Evolutionary conservation across 495 filamentous ascomycete genomes (phyloP).

Genomic region (Penicillium alfredii): DNA sequence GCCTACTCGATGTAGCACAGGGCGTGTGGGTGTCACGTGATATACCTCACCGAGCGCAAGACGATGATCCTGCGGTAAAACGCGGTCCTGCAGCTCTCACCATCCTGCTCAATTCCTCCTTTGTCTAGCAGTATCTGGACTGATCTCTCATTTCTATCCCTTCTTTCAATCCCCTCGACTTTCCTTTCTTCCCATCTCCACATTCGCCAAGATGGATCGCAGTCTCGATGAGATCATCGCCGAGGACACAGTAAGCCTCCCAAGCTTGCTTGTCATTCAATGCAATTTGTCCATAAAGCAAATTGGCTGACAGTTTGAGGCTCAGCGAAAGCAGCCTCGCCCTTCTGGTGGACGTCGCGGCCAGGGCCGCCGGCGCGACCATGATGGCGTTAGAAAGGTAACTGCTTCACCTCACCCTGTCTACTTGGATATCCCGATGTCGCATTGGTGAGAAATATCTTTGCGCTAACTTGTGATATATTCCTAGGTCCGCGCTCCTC

Average conservation of each 20-base stretch:
- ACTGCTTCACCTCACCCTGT: too few species aligned
- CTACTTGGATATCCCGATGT: too few species aligned
- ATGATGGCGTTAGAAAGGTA: constrained; percentile 77
- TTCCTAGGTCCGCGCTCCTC: constrained; percentile 42
- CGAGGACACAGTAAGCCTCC: constrained; percentile 62
- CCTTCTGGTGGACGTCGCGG: constrained; percentile 48
- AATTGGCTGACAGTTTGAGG: constrained; percentile 9
- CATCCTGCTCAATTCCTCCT: too few species aligned
- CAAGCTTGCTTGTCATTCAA: neutral
- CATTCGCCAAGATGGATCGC: constrained; percentile 59
- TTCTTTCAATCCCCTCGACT: constrained; percentile 3
- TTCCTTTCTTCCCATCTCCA: neutral
- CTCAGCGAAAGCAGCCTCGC: constrained; percentile 32
- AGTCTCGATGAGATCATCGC: constrained; percentile 80
- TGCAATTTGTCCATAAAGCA: neutral
- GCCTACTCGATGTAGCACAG: too few species aligned
- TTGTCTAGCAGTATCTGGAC: too few species aligned
- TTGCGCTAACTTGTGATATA: too few species aligned
- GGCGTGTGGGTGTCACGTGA: too few species aligned
- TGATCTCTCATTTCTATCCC: neutral
- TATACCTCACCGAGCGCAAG: too few species aligned
- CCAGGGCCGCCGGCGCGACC: constrained; percentile 57
- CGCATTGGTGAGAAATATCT: neutral
- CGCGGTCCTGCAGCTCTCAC: too few species aligned
- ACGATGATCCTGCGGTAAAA: too few species aligned